Evolutionary conservation across 2,329 filamentous ascomycete genomes (phyloP).

Genomic region (Septoria petroselini): DNA sequence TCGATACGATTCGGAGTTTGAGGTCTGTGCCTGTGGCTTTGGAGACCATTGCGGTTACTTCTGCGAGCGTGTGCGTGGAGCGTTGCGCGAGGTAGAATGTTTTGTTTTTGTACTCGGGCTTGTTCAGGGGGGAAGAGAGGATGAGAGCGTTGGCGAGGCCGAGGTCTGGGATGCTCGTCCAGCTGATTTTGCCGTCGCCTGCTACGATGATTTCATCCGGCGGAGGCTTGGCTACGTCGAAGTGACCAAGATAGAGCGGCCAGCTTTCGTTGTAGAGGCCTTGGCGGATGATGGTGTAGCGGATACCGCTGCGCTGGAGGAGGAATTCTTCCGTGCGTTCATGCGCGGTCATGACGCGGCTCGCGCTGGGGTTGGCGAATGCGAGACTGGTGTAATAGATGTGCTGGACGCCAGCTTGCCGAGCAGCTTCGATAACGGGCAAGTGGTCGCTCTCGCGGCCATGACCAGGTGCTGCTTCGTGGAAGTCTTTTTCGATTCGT

Average conservation of each 20-base stretch:
- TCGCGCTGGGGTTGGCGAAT: slow-evolving; percentile 43
- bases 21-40: slow-evolving; percentile 31
- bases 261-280: slow-evolving; percentile 48
- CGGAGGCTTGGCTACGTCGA: slow-evolving; percentile 37
- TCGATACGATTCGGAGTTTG: slow-evolving; percentile 38
- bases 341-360: slow-evolving; percentile 48
- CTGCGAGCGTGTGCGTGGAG: slow-evolving; percentile 28
- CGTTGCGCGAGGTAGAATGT: slow-evolving; percentile 42
- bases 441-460: slow-evolving; percentile 48
- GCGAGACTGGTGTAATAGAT: slow-evolving; percentile 49
- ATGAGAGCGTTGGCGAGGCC: slow-evolving; percentile 45
- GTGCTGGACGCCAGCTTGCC: slow-evolving; percentile 42
- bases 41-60: slow-evolving; percentile 34
- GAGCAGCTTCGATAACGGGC: slow-evolving; percentile 44
- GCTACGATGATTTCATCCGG: slow-evolving; percentile 40
- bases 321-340: slow-evolving; percentile 46
- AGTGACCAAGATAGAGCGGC: slow-evolving; percentile 50
- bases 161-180: slow-evolving; percentile 47
- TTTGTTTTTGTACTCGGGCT: slow-evolving; percentile 35
- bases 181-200: slow-evolving; percentile 44
- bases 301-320: slow-evolving; percentile 32
- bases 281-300: slow-evolving; percentile 44
- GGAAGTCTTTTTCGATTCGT: slow-evolving; percentile 45
- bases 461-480: slow-evolving; percentile 41
- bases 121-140: too few species aligned